phyloP scores from a whole-genome alignment of 139 green algal species.

The Chloropicon primus region DNA sequence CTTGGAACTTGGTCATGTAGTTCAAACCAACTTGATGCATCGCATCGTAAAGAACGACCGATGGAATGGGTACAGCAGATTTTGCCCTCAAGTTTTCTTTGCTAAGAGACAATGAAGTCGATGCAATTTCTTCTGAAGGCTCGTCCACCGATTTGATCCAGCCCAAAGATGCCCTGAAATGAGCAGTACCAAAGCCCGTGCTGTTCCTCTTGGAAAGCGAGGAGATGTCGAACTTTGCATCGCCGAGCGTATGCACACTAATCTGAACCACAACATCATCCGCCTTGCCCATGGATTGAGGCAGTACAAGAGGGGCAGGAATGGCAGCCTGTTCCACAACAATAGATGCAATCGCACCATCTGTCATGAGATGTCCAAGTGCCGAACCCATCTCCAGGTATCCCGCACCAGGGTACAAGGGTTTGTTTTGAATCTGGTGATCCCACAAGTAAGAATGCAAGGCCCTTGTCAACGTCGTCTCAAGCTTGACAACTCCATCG shows the following conservation, averaged over 20 bases:
- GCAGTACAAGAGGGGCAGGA: background rate
- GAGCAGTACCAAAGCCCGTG: background rate
- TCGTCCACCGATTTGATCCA: background rate
- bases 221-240: background rate
- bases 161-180: background rate
- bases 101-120: background rate
- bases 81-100: background rate
- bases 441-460: conserved; percentile 41
- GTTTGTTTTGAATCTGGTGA: conserved; percentile 25
- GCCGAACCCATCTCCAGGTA: background rate
- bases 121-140: background rate
- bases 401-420: conserved; percentile 10
- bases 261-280: background rate
- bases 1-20: background rate
- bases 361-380: background rate
- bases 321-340: background rate
- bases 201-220: background rate
- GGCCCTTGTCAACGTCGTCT: background rate
- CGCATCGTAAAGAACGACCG: background rate
- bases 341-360: background rate
- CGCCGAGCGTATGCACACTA: background rate
- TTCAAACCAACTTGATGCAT: background rate
- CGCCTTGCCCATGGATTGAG: background rate
- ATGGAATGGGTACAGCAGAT: background rate
- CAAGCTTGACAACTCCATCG: background rate